Conservation (phyloP, 2,329 filamentous ascomycete species). For the Oidium heveae region DNA sequence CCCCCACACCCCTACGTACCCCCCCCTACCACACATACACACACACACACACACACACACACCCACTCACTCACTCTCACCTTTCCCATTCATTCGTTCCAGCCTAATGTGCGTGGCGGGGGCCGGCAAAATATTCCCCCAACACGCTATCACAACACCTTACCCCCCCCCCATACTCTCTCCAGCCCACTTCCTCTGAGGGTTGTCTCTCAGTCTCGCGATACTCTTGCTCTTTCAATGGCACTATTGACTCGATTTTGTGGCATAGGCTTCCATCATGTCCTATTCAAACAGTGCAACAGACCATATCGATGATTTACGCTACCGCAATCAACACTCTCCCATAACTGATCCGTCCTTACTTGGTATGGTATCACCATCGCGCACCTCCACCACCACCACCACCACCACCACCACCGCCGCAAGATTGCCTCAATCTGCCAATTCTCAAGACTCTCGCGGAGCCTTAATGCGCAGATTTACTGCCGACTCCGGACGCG, state of each 20-base stretch:
- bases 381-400: constrained; percentile 41
- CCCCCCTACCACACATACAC: neutral
- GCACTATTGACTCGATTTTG: constrained; percentile 8
- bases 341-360: constrained; percentile 53
- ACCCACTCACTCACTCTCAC: no score
- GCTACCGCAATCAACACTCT: constrained; percentile 54
- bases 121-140: neutral
- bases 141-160: neutral
- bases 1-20: neutral
- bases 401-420: no score
- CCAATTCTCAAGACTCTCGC: constrained; percentile 40
- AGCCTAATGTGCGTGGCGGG: no score
- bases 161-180: no score
- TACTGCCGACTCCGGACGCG: constrained; percentile 69
- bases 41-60: no score
- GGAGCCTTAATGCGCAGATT: constrained; percentile 70
- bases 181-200: no score
- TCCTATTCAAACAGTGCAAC: constrained; percentile 36
- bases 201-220: neutral
- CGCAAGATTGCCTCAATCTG: constrained; percentile 33
- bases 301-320: constrained; percentile 53
- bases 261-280: constrained; percentile 21
- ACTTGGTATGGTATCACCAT: constrained; percentile 48
- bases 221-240: neutral
- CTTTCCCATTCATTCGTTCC: no score